phyloP scores from a whole-genome alignment of 441 rosid species.

The Dalechampia spathulata region DNA sequence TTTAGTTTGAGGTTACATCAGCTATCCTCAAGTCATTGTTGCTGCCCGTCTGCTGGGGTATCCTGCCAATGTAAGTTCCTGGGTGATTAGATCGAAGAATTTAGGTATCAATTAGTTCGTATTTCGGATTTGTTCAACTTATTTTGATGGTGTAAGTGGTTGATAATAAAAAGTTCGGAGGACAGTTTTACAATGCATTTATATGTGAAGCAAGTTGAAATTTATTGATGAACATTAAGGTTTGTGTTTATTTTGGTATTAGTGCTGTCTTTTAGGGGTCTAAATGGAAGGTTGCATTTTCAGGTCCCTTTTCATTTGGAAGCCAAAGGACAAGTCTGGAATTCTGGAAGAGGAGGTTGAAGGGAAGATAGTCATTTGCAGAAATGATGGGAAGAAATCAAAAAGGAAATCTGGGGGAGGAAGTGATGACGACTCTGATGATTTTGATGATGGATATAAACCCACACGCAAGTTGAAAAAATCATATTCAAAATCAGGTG shows the following conservation, averaged over 20 bases:
- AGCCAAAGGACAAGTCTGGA: conserved; percentile 55
- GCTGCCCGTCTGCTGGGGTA: too few relatives aligned
- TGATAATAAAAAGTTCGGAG: too few relatives aligned
- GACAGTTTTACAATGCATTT: neutral
- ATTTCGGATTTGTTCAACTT: too few relatives aligned
- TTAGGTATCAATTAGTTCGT: too few relatives aligned
- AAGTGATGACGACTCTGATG: conserved; percentile 49
- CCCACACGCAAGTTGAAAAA: conserved; percentile 45
- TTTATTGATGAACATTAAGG: too few relatives aligned
- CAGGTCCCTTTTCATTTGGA: conserved; percentile 93
- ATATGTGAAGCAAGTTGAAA: too few relatives aligned
- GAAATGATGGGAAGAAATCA: conserved; percentile 36
- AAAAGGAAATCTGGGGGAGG: conserved; percentile 37
- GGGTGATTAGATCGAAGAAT: too few relatives aligned
- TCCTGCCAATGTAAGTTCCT: too few relatives aligned
- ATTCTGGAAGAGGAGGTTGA: conserved; percentile 42
- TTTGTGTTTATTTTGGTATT: too few relatives aligned
- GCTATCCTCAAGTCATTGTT: too few relatives aligned
- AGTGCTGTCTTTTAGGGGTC: neutral
- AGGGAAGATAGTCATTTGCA: conserved; percentile 47
- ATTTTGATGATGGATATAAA: conserved; percentile 31
- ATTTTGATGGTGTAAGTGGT: too few relatives aligned
- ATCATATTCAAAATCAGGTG: conserved; percentile 23
- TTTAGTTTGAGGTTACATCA: too few relatives aligned
- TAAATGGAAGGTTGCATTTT: neutral